These are phyloP conservation scores for Tephrocybe sp. DNA, from an alignment of 768 basidiomycete species.

Conservation along the genomic window DNA sequence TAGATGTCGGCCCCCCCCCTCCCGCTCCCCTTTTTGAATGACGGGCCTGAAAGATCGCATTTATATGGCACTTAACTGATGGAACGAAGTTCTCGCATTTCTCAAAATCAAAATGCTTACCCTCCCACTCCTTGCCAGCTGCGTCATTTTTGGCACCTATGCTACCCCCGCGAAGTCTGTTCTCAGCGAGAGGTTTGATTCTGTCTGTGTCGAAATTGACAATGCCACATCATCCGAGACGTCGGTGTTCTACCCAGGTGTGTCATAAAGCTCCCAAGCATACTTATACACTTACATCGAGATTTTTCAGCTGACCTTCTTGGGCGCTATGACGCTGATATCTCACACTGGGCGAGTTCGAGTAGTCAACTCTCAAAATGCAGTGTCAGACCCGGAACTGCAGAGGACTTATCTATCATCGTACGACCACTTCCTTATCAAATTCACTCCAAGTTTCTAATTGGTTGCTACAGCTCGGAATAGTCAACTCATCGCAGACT, in stretches of 20 bases:
- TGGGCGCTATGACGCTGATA: conserved; percentile 36
- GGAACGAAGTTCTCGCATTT: no score
- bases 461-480: conserved; percentile 36
- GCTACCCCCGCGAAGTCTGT: background rate
- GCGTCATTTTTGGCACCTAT: background rate
- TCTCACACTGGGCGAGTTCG: conserved; percentile 52
- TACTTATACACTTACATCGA: no score
- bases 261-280: background rate
- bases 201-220: conserved; percentile 38
- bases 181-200: conserved; percentile 7
- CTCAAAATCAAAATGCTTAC: no score
- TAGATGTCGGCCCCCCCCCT: no score
- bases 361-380: conserved; percentile 46
- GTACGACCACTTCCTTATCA: conserved; percentile 29
- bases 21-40: no score
- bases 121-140: background rate
- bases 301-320: background rate
- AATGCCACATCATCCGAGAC: conserved; percentile 41
- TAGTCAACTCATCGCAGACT: conserved; percentile 41
- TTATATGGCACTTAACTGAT: no score
- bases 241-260: conserved; percentile 45
- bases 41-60: no score
- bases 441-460: background rate
- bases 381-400: conserved; percentile 56
- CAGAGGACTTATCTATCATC: conserved; percentile 47